Evolutionary conservation across 345 rosid genomes (phyloP).

Genomic region (Hibiscus mutabilis): DNA sequence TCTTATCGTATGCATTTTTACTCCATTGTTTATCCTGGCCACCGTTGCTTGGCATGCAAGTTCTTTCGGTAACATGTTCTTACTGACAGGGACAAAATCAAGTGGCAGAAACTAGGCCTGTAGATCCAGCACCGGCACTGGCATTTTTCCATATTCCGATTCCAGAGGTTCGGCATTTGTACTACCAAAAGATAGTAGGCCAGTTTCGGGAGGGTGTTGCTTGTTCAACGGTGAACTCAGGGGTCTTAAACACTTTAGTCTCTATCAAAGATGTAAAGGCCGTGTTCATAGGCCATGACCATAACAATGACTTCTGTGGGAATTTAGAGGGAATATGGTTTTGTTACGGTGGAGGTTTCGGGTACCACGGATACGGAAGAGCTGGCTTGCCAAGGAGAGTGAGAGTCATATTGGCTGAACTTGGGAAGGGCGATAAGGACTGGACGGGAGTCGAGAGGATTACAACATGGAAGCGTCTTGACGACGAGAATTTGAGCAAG

Average conservation of each 20-base stretch:
- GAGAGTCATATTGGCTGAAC: constrained; percentile 63
- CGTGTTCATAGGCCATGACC: constrained; percentile 82
- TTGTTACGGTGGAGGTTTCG: constrained; percentile 94
- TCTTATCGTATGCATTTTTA: too few species aligned
- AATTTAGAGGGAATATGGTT: constrained; percentile 69
- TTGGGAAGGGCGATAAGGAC: constrained; percentile 34
- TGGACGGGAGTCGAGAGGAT: constrained; percentile 59
- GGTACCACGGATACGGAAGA: constrained; percentile 83
- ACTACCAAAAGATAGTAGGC: constrained; percentile 48
- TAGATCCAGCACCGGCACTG: constrained; percentile 34
- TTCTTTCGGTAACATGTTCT: constrained; percentile 27
- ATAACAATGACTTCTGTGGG: constrained; percentile 83
- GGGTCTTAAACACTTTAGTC: constrained; percentile 51
- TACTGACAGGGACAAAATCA: constrained; percentile 39
- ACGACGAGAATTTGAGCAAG: constrained; percentile 60
- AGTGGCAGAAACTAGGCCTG: constrained; percentile 13
- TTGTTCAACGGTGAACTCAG: constrained; percentile 62
- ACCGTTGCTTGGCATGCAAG: too few species aligned
- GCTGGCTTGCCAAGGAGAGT: constrained; percentile 72
- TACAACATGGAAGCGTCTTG: constrained; percentile 79
- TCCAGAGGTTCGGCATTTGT: constrained; percentile 55
- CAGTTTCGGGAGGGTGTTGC: constrained; percentile 74
- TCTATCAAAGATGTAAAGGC: constrained; percentile 83
- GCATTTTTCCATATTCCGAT: constrained; percentile 89
- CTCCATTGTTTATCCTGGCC: too few species aligned